Evolutionary conservation across 2,329 filamentous ascomycete species (phyloP).

Genomic region (Exophiala sp.): DNA sequence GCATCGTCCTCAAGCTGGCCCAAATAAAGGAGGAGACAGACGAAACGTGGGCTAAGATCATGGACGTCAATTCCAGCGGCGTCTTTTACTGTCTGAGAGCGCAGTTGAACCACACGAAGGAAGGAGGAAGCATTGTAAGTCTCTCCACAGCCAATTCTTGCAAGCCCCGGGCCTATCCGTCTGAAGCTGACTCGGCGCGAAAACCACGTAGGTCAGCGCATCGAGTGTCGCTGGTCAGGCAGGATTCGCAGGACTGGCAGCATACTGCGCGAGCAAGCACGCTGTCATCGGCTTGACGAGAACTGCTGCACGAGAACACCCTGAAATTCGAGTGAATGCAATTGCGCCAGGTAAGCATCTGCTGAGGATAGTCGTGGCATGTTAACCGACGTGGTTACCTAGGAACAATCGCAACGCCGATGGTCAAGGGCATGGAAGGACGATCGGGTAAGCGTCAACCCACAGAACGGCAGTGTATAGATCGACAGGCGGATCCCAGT

Average conservation of each 20-base stretch:
- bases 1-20: constrained; percentile 46
- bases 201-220: constrained; percentile 21
- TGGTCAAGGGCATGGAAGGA: constrained; percentile 65
- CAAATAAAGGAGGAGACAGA: constrained; percentile 22
- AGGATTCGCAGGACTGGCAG: constrained; percentile 35
- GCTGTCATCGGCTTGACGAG: constrained; percentile 44
- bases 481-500: constrained; percentile 33
- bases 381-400: no score
- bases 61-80: constrained; percentile 39
- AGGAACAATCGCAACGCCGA: constrained; percentile 69
- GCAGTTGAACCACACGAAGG: constrained; percentile 40
- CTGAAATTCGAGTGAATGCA: constrained; percentile 36
- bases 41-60: constrained; percentile 8
- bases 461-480: background rate
- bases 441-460: background rate
- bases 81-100: constrained; percentile 39
- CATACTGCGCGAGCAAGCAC: constrained; percentile 43
- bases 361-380: background rate
- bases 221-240: constrained; percentile 37
- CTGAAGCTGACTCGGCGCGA: no score
- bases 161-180: no score
- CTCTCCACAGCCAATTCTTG: no score
- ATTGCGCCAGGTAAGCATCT: constrained; percentile 32
- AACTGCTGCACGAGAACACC: constrained; percentile 32
- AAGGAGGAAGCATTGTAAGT: constrained; percentile 38